Evolutionary conservation across 2,329 filamentous ascomycete species (phyloP), one percentile per base, ranked within the genome.

Genomic region (Pestalotiopsis sp.): DNA sequence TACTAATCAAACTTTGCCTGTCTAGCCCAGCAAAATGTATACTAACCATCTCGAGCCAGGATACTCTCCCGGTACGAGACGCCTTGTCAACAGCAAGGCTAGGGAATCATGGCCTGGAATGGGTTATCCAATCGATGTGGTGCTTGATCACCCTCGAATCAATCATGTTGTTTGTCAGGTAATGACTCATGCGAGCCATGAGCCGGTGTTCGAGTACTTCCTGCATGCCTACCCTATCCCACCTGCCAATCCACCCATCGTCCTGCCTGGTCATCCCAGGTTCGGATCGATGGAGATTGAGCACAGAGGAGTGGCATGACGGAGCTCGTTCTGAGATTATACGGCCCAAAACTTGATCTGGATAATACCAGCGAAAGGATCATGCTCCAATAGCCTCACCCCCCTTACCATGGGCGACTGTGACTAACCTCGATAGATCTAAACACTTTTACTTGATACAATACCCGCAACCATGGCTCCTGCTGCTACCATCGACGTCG

Each of bases 321-420:
- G 69, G 75, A 76, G 72, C 74, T 75, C 74, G 77, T 75, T 78
- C 89, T 93, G 91, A 95, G 92, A 96, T 90, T 90, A 96, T 92
- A 96, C 93, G 93, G 93, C 91, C 86, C 5, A 45, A 84, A 94
- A 95, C 93, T 95, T 95, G 93, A 95, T 95, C 93, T 93, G 92
- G 93, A 95, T 95, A 95, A 96, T 96, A 93, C 93, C 92, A 94
- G 94, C 94, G 94, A 94, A 96, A 97, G 94, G 92, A 97, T 96
- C 94, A 97, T 97, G 93, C 93, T 88, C 88, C 87, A 84, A 73
- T 73, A 57, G 52, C 45, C 45, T 52, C 7, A 49, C 83, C 80
- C 76, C 79, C 79, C 75, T 77, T 72, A 74, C 76, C 77, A 75
- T 72, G 70, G 67, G 73, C 72, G 72, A 76, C 73, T 77, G 67